A percentile compares a stretch with the other conserved stretches of the same genome.
These are phyloP conservation scores for Wickerhamiella sorbophila DNA, from an alignment of 805 yeast species.

Conservation along the genomic window DNA sequence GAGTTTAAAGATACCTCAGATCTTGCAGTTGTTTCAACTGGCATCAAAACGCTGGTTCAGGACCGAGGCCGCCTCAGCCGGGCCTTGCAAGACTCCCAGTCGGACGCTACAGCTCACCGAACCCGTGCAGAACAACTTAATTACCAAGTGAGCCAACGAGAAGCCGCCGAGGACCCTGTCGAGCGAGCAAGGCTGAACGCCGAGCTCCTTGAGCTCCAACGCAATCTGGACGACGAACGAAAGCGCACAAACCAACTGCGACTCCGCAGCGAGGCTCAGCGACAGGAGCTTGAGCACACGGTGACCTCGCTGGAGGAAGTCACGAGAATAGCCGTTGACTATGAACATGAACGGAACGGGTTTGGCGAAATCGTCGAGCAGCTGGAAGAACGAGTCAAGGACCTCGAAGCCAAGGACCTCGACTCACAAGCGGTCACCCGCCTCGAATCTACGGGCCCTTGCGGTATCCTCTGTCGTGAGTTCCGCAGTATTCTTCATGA, in stretches of 20 bases:
- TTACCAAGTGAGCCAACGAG: neutral
- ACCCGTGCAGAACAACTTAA: neutral
- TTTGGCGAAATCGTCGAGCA: constrained; percentile 10
- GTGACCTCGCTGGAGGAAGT: constrained; percentile 25
- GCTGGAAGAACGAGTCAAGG: constrained; percentile 19
- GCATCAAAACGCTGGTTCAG: neutral
- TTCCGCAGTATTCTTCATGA: constrained; percentile 2
- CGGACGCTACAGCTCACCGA: neutral
- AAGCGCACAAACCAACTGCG: constrained; percentile 18
- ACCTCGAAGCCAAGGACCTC: constrained; percentile 16
- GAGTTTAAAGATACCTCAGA: neutral
- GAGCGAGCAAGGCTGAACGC: constrained; percentile 1
- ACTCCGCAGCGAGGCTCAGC: constrained; percentile 20
- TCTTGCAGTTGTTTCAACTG: neutral
- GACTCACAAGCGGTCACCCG: constrained; percentile 9
- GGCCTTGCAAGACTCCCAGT: neutral
- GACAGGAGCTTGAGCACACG: constrained; percentile 22
- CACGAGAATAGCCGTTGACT: constrained; percentile 25
- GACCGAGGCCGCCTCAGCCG: neutral
- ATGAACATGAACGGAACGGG: constrained; percentile 21
- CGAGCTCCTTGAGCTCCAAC: constrained; percentile 4
- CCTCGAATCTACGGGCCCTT: neutral
- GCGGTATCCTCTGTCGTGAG: constrained; percentile 1
- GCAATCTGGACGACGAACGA: constrained; percentile 11
- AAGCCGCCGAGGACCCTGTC: neutral